Conservation (phyloP, 2,329 filamentous ascomycete species). For the Aureobasidium vineae region DNA sequence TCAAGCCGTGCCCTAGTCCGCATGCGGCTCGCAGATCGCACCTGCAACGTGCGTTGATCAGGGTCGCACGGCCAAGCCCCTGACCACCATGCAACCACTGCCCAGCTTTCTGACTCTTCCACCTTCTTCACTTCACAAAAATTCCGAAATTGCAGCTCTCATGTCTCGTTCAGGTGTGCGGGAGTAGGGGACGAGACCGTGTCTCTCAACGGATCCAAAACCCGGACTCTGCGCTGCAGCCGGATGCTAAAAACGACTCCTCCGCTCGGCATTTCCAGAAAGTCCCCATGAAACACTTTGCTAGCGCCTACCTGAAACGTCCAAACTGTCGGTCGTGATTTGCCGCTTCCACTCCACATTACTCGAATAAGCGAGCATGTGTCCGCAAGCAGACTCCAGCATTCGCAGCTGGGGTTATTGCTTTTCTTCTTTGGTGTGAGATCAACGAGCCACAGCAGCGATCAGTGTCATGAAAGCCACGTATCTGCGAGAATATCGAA, state of each 20-base stretch:
- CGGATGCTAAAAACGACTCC: neutral
- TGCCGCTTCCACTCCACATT: constrained; percentile 4
- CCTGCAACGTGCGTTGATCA: constrained; percentile 24
- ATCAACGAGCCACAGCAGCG: constrained; percentile 37
- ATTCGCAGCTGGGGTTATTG: neutral
- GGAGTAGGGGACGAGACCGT: neutral
- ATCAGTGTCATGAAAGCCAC: constrained; percentile 44
- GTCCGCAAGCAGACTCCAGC: neutral
- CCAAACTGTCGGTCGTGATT: constrained; percentile 10
- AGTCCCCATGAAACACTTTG: constrained; percentile 23
- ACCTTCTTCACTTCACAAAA: neutral
- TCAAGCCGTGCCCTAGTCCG: constrained; percentile 8
- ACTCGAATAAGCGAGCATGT: constrained; percentile 8
- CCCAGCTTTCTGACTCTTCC: neutral
- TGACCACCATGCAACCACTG: neutral
- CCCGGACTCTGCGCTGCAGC: neutral
- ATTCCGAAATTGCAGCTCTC: neutral
- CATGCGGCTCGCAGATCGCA: constrained; percentile 22
- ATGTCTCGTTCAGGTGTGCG: neutral
- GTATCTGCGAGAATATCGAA: constrained; percentile 38
- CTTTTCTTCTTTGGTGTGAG: neutral
- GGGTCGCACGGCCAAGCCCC: constrained; percentile 9
- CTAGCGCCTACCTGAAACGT: constrained; percentile 15
- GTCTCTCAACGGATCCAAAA: neutral
- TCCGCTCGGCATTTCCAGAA: neutral